Percentiles rank a stretch among this genome's conserved stretches.
Evolutionary conservation across 129 eudicot genomes (phyloP).

Genomic region (Cynara cardunculus): DNA sequence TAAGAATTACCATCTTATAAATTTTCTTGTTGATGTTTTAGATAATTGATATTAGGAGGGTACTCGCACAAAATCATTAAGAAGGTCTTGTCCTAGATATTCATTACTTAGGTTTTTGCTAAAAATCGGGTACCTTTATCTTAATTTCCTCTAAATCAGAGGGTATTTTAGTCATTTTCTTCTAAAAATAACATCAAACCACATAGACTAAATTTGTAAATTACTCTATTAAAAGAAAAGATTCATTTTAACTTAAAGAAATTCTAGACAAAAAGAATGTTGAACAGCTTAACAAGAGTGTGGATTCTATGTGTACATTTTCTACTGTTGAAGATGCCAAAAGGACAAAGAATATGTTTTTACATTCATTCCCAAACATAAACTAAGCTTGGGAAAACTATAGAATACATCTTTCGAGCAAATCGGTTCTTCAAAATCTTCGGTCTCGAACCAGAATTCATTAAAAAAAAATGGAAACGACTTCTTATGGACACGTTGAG

Average conservation of each 20-base stretch:
- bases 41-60: too few relatives aligned
- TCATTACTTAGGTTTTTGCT: too few relatives aligned
- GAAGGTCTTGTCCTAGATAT: too few relatives aligned
- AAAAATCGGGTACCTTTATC: too few relatives aligned
- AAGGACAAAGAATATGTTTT: conserved; percentile 11
- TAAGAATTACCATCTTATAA: too few relatives aligned
- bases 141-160: too few relatives aligned
- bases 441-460: not conserved
- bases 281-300: conserved; percentile 23
- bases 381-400: conserved; percentile 9
- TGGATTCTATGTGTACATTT: conserved; percentile 19
- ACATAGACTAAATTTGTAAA: conserved; percentile 1
- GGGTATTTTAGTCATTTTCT: too few relatives aligned
- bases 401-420: conserved; percentile 9
- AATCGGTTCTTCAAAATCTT: conserved; percentile 11
- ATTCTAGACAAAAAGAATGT: conserved; percentile 7
- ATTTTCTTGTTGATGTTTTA: too few relatives aligned
- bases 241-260: too few relatives aligned
- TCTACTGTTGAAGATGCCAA: conserved; percentile 25
- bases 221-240: not conserved
- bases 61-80: too few relatives aligned
- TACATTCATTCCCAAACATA: conserved; percentile 27
- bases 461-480: conserved; percentile 7
- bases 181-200: not conserved
- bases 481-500: conserved; percentile 1